Evolutionary conservation across 106 monocot species (phyloP), one percentile per base, ranked within the genome.

Genomic region (Phalaenopsis equestris): DNA sequence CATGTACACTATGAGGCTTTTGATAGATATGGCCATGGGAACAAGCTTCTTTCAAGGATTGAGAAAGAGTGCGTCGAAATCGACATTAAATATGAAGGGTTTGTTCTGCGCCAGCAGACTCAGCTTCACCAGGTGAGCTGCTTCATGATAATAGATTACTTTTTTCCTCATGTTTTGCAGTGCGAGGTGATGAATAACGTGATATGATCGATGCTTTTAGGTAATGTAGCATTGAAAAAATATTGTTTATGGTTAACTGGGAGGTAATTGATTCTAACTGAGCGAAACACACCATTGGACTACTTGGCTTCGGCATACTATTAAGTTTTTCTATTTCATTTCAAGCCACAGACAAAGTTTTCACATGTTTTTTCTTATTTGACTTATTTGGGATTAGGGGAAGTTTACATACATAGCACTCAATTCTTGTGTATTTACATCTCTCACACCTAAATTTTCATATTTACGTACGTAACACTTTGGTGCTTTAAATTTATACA

Each of bases 11-110:
- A 99, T 82, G 89, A 91, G 49, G 76, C 93, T 78, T 82, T 99
- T 80, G 99, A 99, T 61, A 93, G 90, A 67, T 88, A 95, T 91
- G 95, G 95, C 12, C 82, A 81, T 80, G 99, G 99, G 67, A 99
- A 90, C 75, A 81, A 85, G 47, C 84, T 79, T 85, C 84, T 99
- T 6, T 88, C 90, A 30, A 89, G 82, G 82, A 89, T 81, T 77
- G 99, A 99, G 88, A 99, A 99, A 88, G 95, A 95, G 73, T 99
- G 99, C 56, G 95, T 99, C n/a, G 99, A 99, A 86, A 93, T 99
- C 86, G 99, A 99, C 84, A 95, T 99, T 67, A 99, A 99, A 78
- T 99, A 99, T 47, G 99, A 90, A 61, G 99, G 99, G 10, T 99
- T 99, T 80, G 93, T 99, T 57, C 46, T 82, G 57, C 94, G 99